Evolutionary conservation across 495 filamentous ascomycete species (phyloP).

Genomic region (Penicillium alfredii): DNA sequence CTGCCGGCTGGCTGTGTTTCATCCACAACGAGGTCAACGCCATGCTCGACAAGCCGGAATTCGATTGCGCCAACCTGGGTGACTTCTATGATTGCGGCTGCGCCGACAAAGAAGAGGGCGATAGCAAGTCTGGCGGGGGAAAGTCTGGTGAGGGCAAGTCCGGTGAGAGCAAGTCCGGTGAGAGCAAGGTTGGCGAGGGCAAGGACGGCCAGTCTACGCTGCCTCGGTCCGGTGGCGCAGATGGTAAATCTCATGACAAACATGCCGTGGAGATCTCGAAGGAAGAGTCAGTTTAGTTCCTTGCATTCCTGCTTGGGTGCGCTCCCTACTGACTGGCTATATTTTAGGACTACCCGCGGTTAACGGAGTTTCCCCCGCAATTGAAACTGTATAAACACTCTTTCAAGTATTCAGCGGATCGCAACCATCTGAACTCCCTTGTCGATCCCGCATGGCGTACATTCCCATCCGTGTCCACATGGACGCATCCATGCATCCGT

Average conservation of each 20-base stretch:
- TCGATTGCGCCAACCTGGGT: slow-evolving; percentile 85
- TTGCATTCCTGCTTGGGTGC: neutral
- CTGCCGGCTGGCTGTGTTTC: slow-evolving; percentile 88
- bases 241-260: slow-evolving; percentile 9
- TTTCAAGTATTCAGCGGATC: too few species aligned
- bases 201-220: slow-evolving; percentile 6
- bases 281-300: slow-evolving; percentile 31
- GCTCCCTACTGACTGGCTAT: slow-evolving; percentile 10
- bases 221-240: slow-evolving; percentile 6
- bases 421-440: neutral
- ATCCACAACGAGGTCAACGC: slow-evolving; percentile 94
- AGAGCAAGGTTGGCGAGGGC: slow-evolving; percentile 4
- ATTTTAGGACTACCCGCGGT: slow-evolving; percentile 26
- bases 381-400: too few species aligned
- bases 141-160: too few species aligned
- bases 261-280: slow-evolving; percentile 37
- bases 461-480: too few species aligned
- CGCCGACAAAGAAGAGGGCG: slow-evolving; percentile 57
- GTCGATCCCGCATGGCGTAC: neutral
- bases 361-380: too few species aligned
- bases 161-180: too few species aligned
- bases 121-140: slow-evolving; percentile 11
- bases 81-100: slow-evolving; percentile 97
- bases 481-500: too few species aligned
- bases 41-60: slow-evolving; percentile 70